These are phyloP conservation scores for Solanum corneliomulleri DNA, from an alignment of 257 asterid species.

Conservation along the genomic window DNA sequence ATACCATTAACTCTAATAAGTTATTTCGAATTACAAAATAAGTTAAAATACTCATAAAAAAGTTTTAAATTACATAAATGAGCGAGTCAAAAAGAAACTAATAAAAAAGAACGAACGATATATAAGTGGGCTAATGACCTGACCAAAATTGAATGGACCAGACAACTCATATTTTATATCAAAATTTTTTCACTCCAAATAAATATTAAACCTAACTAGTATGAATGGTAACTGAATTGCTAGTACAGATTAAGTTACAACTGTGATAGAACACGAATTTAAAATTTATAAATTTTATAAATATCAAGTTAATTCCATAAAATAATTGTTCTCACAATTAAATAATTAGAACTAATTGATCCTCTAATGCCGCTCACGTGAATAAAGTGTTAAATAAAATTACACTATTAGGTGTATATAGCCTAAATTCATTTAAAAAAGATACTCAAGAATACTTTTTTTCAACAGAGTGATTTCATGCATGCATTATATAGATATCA, in stretches of 20 bases:
- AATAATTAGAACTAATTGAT: too few relatives aligned
- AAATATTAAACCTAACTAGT: not conserved
- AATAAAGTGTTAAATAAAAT: not conserved
- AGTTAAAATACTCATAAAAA: too few relatives aligned
- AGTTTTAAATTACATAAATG: too few relatives aligned
- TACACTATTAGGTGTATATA: not conserved
- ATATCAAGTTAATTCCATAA: not conserved
- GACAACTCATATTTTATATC: not conserved
- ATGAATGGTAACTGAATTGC: too few relatives aligned
- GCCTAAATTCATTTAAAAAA: not conserved
- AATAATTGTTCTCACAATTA: not conserved
- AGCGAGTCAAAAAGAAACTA: too few relatives aligned
- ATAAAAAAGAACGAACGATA: not conserved
- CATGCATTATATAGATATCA: not conserved
- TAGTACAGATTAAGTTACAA: not conserved
- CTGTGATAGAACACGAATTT: not conserved
- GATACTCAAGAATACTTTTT: not conserved
- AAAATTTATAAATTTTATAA: not conserved
- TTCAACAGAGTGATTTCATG: not conserved
- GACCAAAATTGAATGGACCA: not conserved
- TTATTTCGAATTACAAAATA: too few relatives aligned
- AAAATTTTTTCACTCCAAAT: not conserved
- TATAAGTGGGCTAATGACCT: not conserved
- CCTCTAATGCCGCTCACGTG: not conserved
- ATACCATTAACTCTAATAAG: not conserved